Conservation (phyloP, 768 basidiomycete species). For the Sarcodon aspratus region DNA sequence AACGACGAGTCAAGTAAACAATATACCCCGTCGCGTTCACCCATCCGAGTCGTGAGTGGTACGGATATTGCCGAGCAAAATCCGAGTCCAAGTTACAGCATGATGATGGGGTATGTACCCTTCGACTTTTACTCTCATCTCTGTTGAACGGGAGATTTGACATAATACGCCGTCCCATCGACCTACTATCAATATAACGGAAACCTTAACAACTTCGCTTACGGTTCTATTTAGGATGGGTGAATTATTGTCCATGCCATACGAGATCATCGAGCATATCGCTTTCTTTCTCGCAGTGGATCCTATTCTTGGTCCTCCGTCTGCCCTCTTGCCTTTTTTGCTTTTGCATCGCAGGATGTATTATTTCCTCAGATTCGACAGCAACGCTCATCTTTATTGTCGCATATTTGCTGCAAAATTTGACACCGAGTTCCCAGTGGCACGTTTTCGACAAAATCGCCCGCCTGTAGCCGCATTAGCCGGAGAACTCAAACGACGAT, state of each 20-base stretch:
- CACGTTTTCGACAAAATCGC: conserved; percentile 34
- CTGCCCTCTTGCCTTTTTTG: conserved; percentile 45
- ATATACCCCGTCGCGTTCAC: no score
- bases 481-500: conserved; percentile 56
- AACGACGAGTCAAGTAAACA: no score
- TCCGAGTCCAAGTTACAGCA: no score
- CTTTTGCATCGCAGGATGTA: conserved; percentile 35
- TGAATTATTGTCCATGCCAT: conserved; percentile 32
- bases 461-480: conserved; percentile 36
- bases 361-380: conserved; percentile 33
- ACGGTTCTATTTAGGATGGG: no score
- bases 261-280: conserved; percentile 72
- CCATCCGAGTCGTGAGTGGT: no score
- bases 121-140: no score
- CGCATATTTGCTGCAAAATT: conserved; percentile 60
- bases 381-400: conserved; percentile 65
- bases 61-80: no score
- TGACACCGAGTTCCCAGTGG: conserved; percentile 38
- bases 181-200: no score
- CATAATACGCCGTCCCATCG: no score
- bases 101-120: no score
- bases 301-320: conserved; percentile 46
- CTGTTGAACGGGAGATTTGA: no score
- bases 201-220: no score
- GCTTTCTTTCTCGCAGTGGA: conserved; percentile 50